phyloP scores from a whole-genome alignment of 129 eudicot genomes.

The Glebionis coronaria region DNA sequence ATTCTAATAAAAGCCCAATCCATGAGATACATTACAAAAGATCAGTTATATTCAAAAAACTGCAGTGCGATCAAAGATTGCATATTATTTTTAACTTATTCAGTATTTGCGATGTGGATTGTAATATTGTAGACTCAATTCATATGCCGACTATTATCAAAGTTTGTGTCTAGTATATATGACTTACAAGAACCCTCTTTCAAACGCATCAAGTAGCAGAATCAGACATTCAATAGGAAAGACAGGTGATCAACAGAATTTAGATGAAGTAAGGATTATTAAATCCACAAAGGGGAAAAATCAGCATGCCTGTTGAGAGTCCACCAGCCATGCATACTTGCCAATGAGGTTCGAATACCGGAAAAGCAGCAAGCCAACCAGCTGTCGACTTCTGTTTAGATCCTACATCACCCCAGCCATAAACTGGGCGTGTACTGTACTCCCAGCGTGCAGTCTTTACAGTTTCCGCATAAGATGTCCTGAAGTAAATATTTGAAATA shows the following conservation, averaged over 20 bases:
- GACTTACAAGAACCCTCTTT: neutral
- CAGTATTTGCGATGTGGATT: no score
- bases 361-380: slow-evolving; percentile 99
- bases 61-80: neutral
- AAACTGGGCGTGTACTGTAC: slow-evolving; percentile 87
- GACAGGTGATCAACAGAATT: slow-evolving; percentile 9
- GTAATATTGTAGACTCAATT: no score
- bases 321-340: slow-evolving; percentile 99
- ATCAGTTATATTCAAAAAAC: neutral
- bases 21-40: neutral
- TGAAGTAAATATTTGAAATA: slow-evolving; percentile 30
- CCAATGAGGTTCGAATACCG: slow-evolving; percentile 99
- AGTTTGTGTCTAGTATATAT: neutral
- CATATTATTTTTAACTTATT: neutral
- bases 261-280: neutral
- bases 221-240: slow-evolving; percentile 4
- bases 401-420: slow-evolving; percentile 91
- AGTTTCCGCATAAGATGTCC: slow-evolving; percentile 67
- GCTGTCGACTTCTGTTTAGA: slow-evolving; percentile 93
- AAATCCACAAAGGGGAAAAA: slow-evolving; percentile 1
- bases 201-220: neutral
- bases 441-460: slow-evolving; percentile 95
- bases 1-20: neutral
- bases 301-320: slow-evolving; percentile 76
- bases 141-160: no score